Evolutionary conservation across 2,329 filamentous ascomycete genomes (phyloP).

Genomic region (Dothistroma septosporum): DNA sequence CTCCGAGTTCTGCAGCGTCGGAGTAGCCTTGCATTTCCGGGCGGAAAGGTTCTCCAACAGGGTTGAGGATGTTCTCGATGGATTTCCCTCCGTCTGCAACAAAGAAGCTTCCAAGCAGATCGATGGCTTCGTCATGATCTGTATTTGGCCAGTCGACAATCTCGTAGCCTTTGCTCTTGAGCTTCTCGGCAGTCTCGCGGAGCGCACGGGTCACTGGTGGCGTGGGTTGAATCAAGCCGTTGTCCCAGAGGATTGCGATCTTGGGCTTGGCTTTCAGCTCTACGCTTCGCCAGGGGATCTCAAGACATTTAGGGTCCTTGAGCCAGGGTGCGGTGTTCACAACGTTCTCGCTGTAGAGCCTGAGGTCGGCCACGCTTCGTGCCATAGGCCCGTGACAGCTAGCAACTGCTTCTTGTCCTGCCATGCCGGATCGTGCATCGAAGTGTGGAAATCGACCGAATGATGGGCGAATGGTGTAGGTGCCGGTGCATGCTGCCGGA

Average conservation of each 20-base stretch:
- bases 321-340: constrained; percentile 49
- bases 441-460: constrained; percentile 58
- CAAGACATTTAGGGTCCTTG: constrained; percentile 50
- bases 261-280: constrained; percentile 49
- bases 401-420: constrained; percentile 61
- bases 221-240: constrained; percentile 57
- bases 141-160: constrained; percentile 55
- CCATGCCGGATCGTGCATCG: constrained; percentile 53
- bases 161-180: constrained; percentile 51
- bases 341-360: constrained; percentile 41
- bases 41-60: constrained; percentile 43
- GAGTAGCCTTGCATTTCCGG: constrained; percentile 49
- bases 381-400: constrained; percentile 63
- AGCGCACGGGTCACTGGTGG: constrained; percentile 58
- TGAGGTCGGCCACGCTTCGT: constrained; percentile 50
- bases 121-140: constrained; percentile 51
- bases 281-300: constrained; percentile 51
- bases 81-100: constrained; percentile 51
- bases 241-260: constrained; percentile 58
- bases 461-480: constrained; percentile 55
- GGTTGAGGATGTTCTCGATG: constrained; percentile 39
- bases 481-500: constrained; percentile 55
- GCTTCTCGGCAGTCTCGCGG: constrained; percentile 50
- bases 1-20: constrained; percentile 42
- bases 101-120: constrained; percentile 47